Conservation (phyloP, 2,329 filamentous ascomycete genomes). For the Colletotrichum melonis region DNA sequence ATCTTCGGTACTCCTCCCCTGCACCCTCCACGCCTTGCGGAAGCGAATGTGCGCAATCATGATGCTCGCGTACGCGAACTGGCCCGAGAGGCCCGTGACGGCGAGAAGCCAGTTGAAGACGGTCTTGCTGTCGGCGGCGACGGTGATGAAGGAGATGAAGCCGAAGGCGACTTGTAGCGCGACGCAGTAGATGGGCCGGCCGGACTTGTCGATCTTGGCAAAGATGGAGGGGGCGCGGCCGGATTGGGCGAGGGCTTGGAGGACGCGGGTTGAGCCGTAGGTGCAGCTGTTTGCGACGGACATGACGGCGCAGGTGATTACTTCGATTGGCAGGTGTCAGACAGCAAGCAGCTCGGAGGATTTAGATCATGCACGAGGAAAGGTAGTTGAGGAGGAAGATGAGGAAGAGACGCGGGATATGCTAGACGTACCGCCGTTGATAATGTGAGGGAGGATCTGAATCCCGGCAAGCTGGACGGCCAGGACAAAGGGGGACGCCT, state of each 20-base stretch:
- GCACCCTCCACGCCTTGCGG: slow-evolving; percentile 69
- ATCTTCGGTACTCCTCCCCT: slow-evolving; percentile 63
- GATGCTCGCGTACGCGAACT: slow-evolving; percentile 82
- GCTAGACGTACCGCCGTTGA: slow-evolving; percentile 52
- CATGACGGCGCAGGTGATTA: slow-evolving; percentile 61
- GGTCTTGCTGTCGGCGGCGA: slow-evolving; percentile 44
- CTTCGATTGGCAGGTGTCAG: slow-evolving; percentile 29
- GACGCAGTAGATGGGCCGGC: slow-evolving; percentile 69
- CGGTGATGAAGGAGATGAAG: slow-evolving; percentile 66
- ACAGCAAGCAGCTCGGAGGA: no score
- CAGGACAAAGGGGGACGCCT: slow-evolving; percentile 62
- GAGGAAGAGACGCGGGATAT: no score
- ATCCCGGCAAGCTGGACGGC: slow-evolving; percentile 64
- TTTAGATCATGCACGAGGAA: no score
- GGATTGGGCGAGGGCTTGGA: slow-evolving; percentile 60
- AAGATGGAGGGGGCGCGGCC: slow-evolving; percentile 67
- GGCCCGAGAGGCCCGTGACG: slow-evolving; percentile 77
- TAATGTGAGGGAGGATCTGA: slow-evolving; percentile 60
- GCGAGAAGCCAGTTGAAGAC: slow-evolving; percentile 76
- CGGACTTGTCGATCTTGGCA: slow-evolving; percentile 69
- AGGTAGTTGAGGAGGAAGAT: no score
- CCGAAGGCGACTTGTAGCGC: slow-evolving; percentile 64
- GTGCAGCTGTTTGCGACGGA: slow-evolving; percentile 64
- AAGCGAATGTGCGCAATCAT: slow-evolving; percentile 75
- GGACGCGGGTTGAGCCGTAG: slow-evolving; percentile 62